A percentile compares a stretch with the other conserved stretches of the same genome.
phyloP scores from a whole-genome alignment of 1,139 yeast species.

The Hyphopichia khmerensis region DNA sequence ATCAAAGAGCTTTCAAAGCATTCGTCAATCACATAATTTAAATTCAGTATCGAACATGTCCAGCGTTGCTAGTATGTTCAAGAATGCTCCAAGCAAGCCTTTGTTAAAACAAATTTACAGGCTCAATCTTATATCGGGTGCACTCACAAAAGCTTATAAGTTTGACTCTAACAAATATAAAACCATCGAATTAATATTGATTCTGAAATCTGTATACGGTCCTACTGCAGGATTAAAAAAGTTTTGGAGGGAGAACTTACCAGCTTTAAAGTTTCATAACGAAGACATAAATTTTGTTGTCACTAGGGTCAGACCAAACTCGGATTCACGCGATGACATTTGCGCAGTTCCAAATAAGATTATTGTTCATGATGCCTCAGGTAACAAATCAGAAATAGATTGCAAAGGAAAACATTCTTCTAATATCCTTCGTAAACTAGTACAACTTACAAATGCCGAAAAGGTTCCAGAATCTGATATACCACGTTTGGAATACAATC shows the following conservation, averaged over 20 bases:
- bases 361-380: constrained; percentile 23
- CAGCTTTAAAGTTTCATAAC: constrained; percentile 80
- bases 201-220: constrained; percentile 25
- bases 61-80: constrained; percentile 11
- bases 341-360: constrained; percentile 49
- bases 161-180: constrained; percentile 24
- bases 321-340: constrained; percentile 30
- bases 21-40: too few species aligned
- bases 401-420: constrained; percentile 26
- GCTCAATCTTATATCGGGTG: constrained; percentile 41
- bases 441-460: constrained; percentile 30
- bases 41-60: neutral
- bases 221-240: constrained; percentile 39
- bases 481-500: constrained; percentile 8
- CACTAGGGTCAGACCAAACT: constrained; percentile 47
- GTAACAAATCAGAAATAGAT: constrained; percentile 25
- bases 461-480: constrained; percentile 28
- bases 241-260: constrained; percentile 74
- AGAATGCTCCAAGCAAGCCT: constrained; percentile 26
- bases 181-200: constrained; percentile 31
- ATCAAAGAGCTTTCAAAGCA: too few species aligned
- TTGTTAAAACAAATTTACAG: constrained; percentile 34
- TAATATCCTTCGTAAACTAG: constrained; percentile 31
- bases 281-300: constrained; percentile 66
- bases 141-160: constrained; percentile 29